Evolutionary conservation across 163 green algal genomes (phyloP).

Genomic region (Smithsoniella earleae): DNA sequence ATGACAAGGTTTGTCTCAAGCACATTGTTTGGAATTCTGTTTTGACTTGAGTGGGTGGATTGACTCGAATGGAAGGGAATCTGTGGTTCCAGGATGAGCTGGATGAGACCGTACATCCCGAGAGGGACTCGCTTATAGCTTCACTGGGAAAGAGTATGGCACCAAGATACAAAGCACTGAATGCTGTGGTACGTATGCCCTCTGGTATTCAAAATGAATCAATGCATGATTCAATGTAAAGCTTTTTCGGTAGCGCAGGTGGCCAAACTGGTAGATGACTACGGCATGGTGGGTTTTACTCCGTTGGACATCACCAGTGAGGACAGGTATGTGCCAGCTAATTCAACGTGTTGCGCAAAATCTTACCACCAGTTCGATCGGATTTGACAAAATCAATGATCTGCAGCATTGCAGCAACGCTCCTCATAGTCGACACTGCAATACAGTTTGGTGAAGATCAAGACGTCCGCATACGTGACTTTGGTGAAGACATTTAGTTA

Average conservation of each 20-base stretch:
- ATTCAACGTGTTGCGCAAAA: conserved; percentile 15
- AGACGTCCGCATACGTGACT: conserved; percentile 67
- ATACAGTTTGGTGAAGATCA: conserved; percentile 86
- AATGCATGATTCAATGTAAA: background rate
- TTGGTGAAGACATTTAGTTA: conserved; percentile 32
- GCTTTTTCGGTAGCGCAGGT: too few species aligned
- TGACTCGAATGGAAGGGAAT: background rate
- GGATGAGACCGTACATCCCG: conserved; percentile 73
- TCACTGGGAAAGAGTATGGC: conserved; percentile 54
- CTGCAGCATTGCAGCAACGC: conserved; percentile 54
- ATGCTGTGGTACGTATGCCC: conserved; percentile 45
- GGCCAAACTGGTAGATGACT: conserved; percentile 78
- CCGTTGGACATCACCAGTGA: conserved; percentile 87
- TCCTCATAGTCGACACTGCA: conserved; percentile 68
- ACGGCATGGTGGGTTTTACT: conserved; percentile 82
- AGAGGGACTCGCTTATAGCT: conserved; percentile 56
- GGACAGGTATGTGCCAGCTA: conserved; percentile 52
- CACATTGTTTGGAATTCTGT: background rate
- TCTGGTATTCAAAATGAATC: background rate
- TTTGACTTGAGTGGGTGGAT: background rate
- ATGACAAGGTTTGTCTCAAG: conserved; percentile 41
- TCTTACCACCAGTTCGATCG: background rate
- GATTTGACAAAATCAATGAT: conserved; percentile 21
- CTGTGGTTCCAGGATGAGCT: conserved; percentile 41
- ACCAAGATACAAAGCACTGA: conserved; percentile 63